Conservation (phyloP, 768 basidiomycete species). For the Lactarius hatsudake region DNA sequence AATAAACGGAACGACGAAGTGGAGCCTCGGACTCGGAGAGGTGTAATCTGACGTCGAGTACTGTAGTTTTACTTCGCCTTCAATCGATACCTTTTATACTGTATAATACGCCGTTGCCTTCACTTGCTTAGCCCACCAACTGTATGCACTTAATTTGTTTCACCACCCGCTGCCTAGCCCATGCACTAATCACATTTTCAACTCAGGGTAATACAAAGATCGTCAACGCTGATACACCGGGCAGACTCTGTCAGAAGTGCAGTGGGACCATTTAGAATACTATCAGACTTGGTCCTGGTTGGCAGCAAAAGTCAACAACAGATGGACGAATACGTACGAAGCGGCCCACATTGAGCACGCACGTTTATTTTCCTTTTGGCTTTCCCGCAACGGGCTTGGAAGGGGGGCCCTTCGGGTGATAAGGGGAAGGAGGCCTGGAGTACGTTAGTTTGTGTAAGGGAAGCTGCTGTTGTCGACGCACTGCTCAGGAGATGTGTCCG, state of each 20-base stretch:
- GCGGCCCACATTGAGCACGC: background rate
- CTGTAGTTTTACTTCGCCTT: too few relatives aligned
- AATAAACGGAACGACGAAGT: too few relatives aligned
- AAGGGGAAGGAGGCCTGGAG: background rate
- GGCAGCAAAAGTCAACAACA: background rate
- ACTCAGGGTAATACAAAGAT: background rate
- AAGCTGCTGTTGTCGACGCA: background rate
- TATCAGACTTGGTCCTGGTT: background rate
- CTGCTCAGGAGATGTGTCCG: background rate
- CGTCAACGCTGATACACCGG: background rate
- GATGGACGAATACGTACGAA: background rate
- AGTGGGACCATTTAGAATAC: background rate
- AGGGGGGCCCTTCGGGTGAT: constrained; percentile 14
- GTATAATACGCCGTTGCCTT: too few relatives aligned
- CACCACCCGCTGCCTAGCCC: too few relatives aligned
- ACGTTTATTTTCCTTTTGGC: background rate
- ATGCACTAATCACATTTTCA: too few relatives aligned
- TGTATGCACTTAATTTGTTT: too few relatives aligned
- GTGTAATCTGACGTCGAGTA: too few relatives aligned
- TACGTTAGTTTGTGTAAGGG: background rate
- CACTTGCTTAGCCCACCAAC: too few relatives aligned
- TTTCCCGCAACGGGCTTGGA: background rate
- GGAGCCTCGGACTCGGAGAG: too few relatives aligned
- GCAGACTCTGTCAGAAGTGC: background rate
- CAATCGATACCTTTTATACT: too few relatives aligned